Evolutionary conservation across 352 stramenopile genomes (phyloP).

Genomic region (Hyaloperonospora brassicae): DNA sequence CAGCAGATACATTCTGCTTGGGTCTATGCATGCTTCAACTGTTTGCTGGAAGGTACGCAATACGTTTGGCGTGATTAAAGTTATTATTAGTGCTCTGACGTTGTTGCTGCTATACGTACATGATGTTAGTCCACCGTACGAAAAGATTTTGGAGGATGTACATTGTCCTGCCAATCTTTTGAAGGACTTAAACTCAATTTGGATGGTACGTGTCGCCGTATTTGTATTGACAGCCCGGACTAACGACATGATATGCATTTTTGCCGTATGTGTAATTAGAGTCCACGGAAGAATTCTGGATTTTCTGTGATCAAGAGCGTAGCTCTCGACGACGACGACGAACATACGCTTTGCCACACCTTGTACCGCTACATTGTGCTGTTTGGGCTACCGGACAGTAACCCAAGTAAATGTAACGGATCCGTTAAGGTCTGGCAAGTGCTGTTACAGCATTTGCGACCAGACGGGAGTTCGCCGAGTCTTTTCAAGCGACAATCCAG

Average conservation of each 20-base stretch:
- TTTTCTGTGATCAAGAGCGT: conserved; percentile 68
- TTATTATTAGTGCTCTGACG: not conserved
- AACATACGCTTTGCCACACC: conserved; percentile 91
- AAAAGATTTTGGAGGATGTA: conserved; percentile 94
- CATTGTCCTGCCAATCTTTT: conserved; percentile 82
- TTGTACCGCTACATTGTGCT: conserved; percentile 95
- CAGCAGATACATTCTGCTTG: conserved; percentile 92
- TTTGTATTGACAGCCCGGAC: not conserved
- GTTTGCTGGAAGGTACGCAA: conserved; percentile 85
- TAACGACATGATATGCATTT: not conserved
- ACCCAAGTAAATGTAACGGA: conserved; percentile 35
- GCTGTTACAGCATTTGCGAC: conserved; percentile 54
- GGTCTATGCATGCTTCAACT: conserved; percentile 95
- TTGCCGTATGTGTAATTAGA: conserved; percentile 13
- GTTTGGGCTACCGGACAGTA: conserved; percentile 83
- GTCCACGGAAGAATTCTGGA: conserved; percentile 37
- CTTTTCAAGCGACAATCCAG: conserved; percentile 14
- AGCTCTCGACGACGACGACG: conserved; percentile 53
- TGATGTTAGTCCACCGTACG: conserved; percentile 86
- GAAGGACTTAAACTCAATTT: conserved; percentile 81
- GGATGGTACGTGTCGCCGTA: conserved; percentile 50
- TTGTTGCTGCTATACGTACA: conserved; percentile 3
- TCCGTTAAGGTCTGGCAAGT: conserved; percentile 47
- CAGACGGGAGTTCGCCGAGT: conserved; percentile 20
- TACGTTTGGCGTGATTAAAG: not conserved